Evolutionary conservation across 192 early-diverging fungal genomes (phyloP), one percentile per base, ranked within the genome.

Genomic region (Chytriomyces hyalinus): DNA sequence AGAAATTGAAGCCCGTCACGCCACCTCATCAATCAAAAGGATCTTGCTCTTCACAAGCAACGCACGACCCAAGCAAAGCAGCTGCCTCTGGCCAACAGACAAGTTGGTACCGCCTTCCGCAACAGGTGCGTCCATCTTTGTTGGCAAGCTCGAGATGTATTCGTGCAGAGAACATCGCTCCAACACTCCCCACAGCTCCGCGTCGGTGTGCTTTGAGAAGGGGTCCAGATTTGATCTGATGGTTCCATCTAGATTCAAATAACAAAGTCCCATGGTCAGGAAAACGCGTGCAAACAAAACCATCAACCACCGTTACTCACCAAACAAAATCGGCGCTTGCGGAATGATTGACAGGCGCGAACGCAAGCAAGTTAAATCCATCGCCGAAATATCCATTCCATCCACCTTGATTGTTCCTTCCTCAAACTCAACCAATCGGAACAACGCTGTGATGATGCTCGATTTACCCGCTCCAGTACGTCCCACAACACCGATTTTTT

Each of bases 401-500:
- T 94, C 93, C 48, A 93, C 88, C 47, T 67, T 64, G 48, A 94
- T 87, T 20, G 73, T 81, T 7, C 85, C 82, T 63, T 5, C 63
- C 26, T 61, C 20, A 4, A 87, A 85, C 75, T 94, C 93, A 5
- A 87, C 83, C 24, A 94, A 65, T 45, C 93, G 79, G 77, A 91
- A 93, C 47, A 92, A 67, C 0, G 92, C 84, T 8, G 78, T 17
- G 60, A 93, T 81, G 49, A 93, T 79, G 77, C 86, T 90, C 0
- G 85, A 86, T 49, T 93, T 94, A 6, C 92, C 92, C 28, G 92
- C 89, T 3, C 94, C 94, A 6, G 95, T 95, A 3, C 95, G 83
- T 17, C 95, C 95, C 47, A 96, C 89, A 10, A 96, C 85, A 15
- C 92, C 95, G 69, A 96, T 82, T 80, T 95, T 95, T 82, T 92